Percentiles rank a stretch among this genome's conserved stretches.
Conservation (phyloP, 108 stramenopile species). For the Nitzschia inconspicua region DNA sequence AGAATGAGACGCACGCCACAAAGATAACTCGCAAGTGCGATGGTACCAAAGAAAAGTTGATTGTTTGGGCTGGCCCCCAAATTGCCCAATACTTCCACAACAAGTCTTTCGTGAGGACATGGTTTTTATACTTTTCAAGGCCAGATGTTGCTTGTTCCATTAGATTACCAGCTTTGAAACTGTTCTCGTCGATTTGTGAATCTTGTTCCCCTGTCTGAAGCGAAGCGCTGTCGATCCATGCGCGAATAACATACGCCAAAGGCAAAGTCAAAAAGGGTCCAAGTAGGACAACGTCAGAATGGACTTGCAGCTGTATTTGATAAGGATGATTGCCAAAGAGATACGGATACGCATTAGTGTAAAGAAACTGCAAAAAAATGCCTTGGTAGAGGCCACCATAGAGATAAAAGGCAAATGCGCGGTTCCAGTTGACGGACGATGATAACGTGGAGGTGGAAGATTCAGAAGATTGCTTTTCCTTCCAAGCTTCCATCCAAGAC, state of each 20-base stretch:
- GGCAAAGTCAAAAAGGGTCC: conserved; percentile 47
- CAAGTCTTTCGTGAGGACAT: conserved; percentile 32
- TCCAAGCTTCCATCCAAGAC: no score
- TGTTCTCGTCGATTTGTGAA: no score
- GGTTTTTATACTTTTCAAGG: conserved; percentile 16
- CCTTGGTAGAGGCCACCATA: conserved; percentile 67
- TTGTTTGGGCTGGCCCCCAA: conserved; percentile 41
- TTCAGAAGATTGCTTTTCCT: not conserved
- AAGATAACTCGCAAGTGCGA: conserved; percentile 40
- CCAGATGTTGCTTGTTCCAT: conserved; percentile 11
- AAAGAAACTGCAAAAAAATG: conserved; percentile 38
- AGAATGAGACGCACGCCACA: conserved; percentile 51
- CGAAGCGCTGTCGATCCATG: not conserved
- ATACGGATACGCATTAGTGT: conserved; percentile 33
- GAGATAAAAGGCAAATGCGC: conserved; percentile 45
- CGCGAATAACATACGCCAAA: conserved; percentile 41
- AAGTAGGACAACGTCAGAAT: conserved; percentile 36
- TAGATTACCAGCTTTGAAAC: not conserved
- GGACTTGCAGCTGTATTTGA: conserved; percentile 28
- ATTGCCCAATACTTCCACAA: conserved; percentile 47
- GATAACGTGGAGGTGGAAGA: not conserved
- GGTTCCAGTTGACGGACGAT: conserved; percentile 19
- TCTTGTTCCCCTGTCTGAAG: no score
- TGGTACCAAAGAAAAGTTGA: conserved; percentile 50
- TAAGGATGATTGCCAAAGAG: conserved; percentile 31